Percentiles rank a stretch among this genome's conserved stretches.
phyloP scores from a whole-genome alignment of 164 flowering plant genomes.

The Vitis rupestris region DNA sequence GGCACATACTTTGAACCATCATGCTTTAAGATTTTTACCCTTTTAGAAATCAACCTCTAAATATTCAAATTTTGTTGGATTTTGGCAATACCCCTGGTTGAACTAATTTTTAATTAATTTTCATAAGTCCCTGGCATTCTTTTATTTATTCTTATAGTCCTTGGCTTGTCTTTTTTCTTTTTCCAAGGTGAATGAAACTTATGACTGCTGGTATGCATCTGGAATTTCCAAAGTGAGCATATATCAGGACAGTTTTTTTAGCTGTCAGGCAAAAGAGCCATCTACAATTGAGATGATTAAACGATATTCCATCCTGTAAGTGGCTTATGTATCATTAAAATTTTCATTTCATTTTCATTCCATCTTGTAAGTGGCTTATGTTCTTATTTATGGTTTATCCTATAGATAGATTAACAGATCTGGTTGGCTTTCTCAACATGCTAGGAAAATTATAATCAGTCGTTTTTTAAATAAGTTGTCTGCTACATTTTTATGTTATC shows the following conservation, averaged over 20 bases:
- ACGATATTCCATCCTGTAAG: constrained; percentile 65
- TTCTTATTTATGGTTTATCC: too few relatives aligned
- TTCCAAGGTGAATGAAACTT: constrained; percentile 74
- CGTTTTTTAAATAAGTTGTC: background rate
- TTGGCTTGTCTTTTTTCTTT: constrained; percentile 2
- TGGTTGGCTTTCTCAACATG: too few relatives aligned
- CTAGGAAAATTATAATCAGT: background rate
- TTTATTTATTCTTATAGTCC: background rate
- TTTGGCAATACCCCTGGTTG: background rate
- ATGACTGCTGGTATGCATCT: constrained; percentile 80
- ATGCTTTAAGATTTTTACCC: background rate
- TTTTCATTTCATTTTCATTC: background rate
- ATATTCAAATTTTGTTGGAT: too few relatives aligned
- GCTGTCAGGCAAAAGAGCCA: constrained; percentile 64
- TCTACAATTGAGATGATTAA: constrained; percentile 59
- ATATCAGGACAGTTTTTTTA: constrained; percentile 45
- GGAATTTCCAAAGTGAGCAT: constrained; percentile 66
- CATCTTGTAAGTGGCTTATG: too few relatives aligned
- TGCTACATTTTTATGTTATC: background rate
- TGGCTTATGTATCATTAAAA: constrained; percentile 1
- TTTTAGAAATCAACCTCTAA: background rate
- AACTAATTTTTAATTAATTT: background rate
- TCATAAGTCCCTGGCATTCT: background rate
- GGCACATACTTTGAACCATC: background rate
- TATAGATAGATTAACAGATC: too few relatives aligned